Evolutionary conservation across 768 basidiomycete genomes (phyloP).

Genomic region (Exsudoporus frostii): DNA sequence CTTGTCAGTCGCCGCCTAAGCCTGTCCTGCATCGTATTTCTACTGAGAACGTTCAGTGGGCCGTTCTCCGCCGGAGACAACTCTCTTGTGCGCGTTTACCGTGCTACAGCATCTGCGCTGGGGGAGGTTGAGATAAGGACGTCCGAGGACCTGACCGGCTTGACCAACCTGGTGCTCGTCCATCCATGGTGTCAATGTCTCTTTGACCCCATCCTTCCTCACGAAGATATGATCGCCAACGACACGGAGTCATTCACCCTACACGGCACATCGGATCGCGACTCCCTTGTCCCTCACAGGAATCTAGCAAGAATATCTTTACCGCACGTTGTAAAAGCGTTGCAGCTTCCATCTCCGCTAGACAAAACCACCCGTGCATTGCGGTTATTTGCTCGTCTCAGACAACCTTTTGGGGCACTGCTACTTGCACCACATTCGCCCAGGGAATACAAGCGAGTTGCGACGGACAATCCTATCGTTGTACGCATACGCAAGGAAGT

Average conservation of each 20-base stretch:
- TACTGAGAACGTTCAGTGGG: conserved; percentile 7
- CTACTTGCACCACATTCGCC: conserved; percentile 8
- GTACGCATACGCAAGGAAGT: conserved; percentile 10
- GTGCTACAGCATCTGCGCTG: conserved; percentile 7
- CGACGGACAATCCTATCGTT: conserved; percentile 15
- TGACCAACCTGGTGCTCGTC: conserved; percentile 16
- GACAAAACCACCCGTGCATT: conserved; percentile 15
- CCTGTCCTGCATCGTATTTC: conserved; percentile 14
- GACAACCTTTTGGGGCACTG: conserved; percentile 17
- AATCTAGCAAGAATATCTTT: not conserved
- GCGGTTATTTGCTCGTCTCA: conserved; percentile 11
- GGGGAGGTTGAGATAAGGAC: conserved; percentile 12
- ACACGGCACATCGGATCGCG: not conserved
- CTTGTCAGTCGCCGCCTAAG: conserved; percentile 16
- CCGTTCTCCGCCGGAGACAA: not conserved
- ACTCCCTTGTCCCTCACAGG: not conserved
- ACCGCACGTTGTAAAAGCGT: not conserved
- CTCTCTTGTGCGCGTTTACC: conserved; percentile 6
- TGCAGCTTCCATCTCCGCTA: conserved; percentile 11
- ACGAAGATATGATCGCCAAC: conserved; percentile 18
- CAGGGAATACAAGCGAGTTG: conserved; percentile 17
- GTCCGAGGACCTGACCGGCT: conserved; percentile 1
- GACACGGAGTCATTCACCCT: conserved; percentile 2
- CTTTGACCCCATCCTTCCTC: conserved; percentile 14
- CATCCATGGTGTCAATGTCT: conserved; percentile 18